Evolutionary conservation across 2,329 filamentous ascomycete genomes (phyloP).

Genomic region (Talaromyces sp.): DNA sequence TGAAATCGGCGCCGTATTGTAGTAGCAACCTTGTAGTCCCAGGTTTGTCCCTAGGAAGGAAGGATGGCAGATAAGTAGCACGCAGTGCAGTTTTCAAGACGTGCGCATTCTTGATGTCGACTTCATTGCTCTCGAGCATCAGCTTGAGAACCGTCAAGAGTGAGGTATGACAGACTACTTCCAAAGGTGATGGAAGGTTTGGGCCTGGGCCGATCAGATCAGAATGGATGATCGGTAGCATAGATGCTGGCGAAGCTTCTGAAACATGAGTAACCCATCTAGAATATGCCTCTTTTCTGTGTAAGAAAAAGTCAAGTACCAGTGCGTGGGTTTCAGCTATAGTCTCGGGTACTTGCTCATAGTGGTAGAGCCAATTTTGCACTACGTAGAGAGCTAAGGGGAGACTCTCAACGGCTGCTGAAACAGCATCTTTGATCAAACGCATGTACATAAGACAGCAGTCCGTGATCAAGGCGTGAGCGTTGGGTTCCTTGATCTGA

Average conservation of each 20-base stretch:
- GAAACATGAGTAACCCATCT: constrained; percentile 5
- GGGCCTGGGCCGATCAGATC: background rate
- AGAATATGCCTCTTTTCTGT: background rate
- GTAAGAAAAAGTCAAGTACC: constrained; percentile 7
- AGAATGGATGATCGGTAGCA: background rate
- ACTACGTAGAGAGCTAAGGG: constrained; percentile 6
- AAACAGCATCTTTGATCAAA: background rate
- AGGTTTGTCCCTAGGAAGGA: background rate
- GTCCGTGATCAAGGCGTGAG: constrained; percentile 8
- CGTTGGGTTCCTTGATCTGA: background rate
- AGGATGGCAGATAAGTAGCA: background rate
- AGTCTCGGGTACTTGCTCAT: constrained; percentile 6
- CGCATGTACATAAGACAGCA: constrained; percentile 11
- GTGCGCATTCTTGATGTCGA: background rate
- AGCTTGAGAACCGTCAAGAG: background rate
- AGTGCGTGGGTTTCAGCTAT: background rate
- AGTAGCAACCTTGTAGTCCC: background rate
- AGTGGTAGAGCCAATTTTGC: constrained; percentile 9
- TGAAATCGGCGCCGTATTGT: constrained; percentile 7
- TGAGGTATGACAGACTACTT: background rate
- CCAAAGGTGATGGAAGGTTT: constrained; percentile 1
- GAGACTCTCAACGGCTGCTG: background rate
- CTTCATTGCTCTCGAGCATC: background rate
- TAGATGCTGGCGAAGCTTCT: background rate
- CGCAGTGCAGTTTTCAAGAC: background rate